Evolutionary conservation across 495 filamentous ascomycete species (phyloP).

Genomic region (Penicillium canariense): DNA sequence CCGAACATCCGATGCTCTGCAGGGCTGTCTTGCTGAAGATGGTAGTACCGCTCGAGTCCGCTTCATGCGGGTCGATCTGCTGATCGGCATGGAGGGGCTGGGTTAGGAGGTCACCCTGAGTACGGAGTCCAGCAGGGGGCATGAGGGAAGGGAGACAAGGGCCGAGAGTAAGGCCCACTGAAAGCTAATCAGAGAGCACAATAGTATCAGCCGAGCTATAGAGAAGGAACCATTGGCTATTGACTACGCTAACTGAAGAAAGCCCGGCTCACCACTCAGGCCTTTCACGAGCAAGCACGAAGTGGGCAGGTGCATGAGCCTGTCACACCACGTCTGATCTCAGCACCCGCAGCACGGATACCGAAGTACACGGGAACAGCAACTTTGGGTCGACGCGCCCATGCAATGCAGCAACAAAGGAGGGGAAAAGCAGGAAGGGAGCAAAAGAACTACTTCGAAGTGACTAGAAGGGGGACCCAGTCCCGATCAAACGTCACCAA

Average conservation of each 20-base stretch:
- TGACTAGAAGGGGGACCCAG: no score
- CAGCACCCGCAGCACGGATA: background rate
- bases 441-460: no score
- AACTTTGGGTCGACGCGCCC: background rate
- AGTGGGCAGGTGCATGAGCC: background rate
- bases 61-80: constrained; percentile 1
- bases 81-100: constrained; percentile 1
- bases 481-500: no score
- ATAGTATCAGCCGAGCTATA: no score
- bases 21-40: constrained; percentile 3
- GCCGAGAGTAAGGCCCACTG: no score
- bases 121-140: background rate
- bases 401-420: background rate
- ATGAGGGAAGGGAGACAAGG: no score
- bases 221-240: no score
- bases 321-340: constrained; percentile 7
- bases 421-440: background rate
- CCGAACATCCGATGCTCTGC: constrained; percentile 14
- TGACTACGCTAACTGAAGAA: background rate
- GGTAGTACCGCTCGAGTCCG: constrained; percentile 14
- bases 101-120: background rate
- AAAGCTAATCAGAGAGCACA: no score
- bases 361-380: background rate
- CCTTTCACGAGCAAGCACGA: background rate
- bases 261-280: background rate